A percentile compares a stretch with the other conserved stretches of the same genome.
These are phyloP conservation scores for Xylaria telfairii DNA, from an alignment of 495 filamentous ascomycete genomes.

Conservation along the genomic window DNA sequence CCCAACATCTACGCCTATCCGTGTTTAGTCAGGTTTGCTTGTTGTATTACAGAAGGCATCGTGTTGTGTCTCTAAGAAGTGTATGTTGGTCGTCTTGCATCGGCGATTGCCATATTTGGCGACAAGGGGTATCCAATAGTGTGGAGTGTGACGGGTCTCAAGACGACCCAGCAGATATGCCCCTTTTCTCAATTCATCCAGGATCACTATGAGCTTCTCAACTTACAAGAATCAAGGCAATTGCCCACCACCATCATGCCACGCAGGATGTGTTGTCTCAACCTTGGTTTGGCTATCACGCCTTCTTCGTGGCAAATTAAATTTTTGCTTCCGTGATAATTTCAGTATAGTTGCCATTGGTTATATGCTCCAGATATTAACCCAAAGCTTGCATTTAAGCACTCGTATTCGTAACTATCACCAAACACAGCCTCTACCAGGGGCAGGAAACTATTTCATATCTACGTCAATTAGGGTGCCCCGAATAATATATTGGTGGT, in stretches of 20 bases:
- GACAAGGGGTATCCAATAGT: not conserved
- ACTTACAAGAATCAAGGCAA: not conserved
- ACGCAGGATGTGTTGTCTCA: not conserved
- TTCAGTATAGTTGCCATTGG: not conserved
- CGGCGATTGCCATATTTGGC: not conserved
- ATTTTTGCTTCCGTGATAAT: not conserved
- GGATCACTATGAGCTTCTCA: not conserved
- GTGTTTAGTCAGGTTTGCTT: not conserved
- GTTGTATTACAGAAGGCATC: not conserved
- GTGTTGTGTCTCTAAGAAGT: too few relatives aligned
- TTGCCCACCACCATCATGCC: not conserved
- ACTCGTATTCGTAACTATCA: not conserved
- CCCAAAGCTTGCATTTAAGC: not conserved
- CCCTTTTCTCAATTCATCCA: not conserved
- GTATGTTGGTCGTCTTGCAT: too few relatives aligned
- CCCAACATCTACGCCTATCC: not conserved
- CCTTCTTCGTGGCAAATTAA: not conserved
- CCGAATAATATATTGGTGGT: not conserved
- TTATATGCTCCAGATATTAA: not conserved
- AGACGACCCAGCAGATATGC: not conserved
- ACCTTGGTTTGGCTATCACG: conserved; percentile 31
- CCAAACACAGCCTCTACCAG: not conserved
- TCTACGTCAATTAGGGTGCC: not conserved
- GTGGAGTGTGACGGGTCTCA: not conserved
- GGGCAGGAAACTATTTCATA: not conserved